A percentile compares a stretch with the other conserved stretches of the same genome.
These are phyloP conservation scores for Floccularia luteovirens DNA, from an alignment of 768 basidiomycete genomes.

Conservation along the genomic window DNA sequence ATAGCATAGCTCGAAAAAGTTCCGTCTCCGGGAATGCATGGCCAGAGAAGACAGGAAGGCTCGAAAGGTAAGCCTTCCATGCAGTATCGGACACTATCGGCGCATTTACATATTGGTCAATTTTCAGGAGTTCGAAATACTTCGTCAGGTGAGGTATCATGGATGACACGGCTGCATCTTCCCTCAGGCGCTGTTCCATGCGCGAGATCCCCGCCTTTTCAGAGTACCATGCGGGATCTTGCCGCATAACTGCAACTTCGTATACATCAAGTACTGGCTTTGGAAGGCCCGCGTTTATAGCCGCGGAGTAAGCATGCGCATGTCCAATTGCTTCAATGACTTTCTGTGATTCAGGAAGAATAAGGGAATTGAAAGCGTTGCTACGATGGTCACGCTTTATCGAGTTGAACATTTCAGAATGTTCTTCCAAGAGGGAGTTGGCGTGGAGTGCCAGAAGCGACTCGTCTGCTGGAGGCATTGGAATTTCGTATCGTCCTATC, in stretches of 20 bases:
- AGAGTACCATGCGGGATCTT: slow-evolving; percentile 53
- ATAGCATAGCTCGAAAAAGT: too few species aligned
- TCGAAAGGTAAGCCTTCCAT: slow-evolving; percentile 39
- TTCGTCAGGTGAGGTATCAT: slow-evolving; percentile 33
- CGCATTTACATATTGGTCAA: slow-evolving; percentile 42
- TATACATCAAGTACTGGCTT: slow-evolving; percentile 48
- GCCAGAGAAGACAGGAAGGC: slow-evolving; percentile 34
- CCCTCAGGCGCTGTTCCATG: slow-evolving; percentile 36
- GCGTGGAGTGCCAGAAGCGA: slow-evolving; percentile 49
- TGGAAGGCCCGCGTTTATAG: slow-evolving; percentile 31
- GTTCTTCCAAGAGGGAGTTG: slow-evolving; percentile 36
- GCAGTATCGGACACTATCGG: slow-evolving; percentile 42
- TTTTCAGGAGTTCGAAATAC: slow-evolving; percentile 34
- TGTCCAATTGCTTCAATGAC: slow-evolving; percentile 59
- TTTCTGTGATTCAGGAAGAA: slow-evolving; percentile 47
- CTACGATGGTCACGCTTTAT: slow-evolving; percentile 40
- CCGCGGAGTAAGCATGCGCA: slow-evolving; percentile 52
- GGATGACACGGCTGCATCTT: slow-evolving; percentile 35
- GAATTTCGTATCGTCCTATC: slow-evolving; percentile 42
- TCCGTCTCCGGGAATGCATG: slow-evolving; percentile 29
- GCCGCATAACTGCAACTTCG: slow-evolving; percentile 41
- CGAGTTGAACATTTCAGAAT: slow-evolving; percentile 25
- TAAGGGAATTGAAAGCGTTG: slow-evolving; percentile 39
- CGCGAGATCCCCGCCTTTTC: slow-evolving; percentile 43
- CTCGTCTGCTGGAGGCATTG: slow-evolving; percentile 39